phyloP scores from a whole-genome alignment of 2,329 filamentous ascomycete genomes.

The Trichoderma guizhouense region DNA sequence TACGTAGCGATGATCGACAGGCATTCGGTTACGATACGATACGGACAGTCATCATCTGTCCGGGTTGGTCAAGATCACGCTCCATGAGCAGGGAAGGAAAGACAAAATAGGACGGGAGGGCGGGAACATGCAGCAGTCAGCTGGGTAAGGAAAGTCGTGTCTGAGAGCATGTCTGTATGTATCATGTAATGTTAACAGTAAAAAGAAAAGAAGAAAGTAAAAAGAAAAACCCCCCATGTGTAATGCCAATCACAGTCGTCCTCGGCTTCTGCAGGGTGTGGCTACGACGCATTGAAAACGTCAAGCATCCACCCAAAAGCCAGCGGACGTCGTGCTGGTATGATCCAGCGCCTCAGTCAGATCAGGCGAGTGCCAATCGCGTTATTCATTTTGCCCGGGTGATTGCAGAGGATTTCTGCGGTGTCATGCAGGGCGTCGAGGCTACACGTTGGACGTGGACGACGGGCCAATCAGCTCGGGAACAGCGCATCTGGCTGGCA shows the following conservation, averaged over 20 bases:
- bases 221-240: not conserved
- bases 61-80: not conserved
- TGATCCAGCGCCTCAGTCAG: not conserved
- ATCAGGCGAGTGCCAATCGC: slow-evolving; percentile 2
- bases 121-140: not conserved
- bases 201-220: not conserved
- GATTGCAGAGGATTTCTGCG: slow-evolving; percentile 4
- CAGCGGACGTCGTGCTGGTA: not conserved
- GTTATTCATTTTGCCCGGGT: not conserved
- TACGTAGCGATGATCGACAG: not conserved
- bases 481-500: not conserved
- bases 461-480: not conserved
- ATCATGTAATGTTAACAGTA: not conserved
- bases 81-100: not conserved
- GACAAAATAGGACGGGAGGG: not conserved
- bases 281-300: not conserved
- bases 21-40: not conserved
- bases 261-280: not conserved
- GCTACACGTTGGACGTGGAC: not conserved
- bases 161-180: not conserved
- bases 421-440: slow-evolving; percentile 11
- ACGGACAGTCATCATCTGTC: not conserved
- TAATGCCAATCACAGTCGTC: not conserved
- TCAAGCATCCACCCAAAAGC: not conserved
- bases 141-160: not conserved